Evolutionary conservation across 2,329 filamentous ascomycete genomes (phyloP).

Genomic region (Rhynchosporium agropyri): DNA sequence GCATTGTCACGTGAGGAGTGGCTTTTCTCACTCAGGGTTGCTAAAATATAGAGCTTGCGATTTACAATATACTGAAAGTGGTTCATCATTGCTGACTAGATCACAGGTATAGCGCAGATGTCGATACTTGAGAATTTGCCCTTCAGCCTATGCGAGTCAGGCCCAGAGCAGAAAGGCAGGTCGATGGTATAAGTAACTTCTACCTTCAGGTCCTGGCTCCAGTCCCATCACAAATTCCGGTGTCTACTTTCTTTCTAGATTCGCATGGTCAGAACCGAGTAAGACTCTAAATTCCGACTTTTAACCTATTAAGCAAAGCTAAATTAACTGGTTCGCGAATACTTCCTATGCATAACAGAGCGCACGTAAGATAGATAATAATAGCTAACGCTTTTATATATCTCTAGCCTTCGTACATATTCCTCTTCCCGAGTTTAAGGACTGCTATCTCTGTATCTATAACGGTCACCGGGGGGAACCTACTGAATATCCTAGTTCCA

Average conservation of each 20-base stretch:
- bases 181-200: constrained; percentile 92
- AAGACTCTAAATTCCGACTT: constrained; percentile 83
- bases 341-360: constrained; percentile 69
- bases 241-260: constrained; percentile 85
- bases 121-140: constrained; percentile 79
- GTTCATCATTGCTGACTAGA: constrained; percentile 40
- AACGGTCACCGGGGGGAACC: constrained; percentile 79
- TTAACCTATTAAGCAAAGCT: constrained; percentile 89
- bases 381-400: constrained; percentile 73
- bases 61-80: constrained; percentile 32
- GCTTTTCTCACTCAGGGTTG: constrained; percentile 31
- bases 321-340: constrained; percentile 89
- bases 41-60: constrained; percentile 33
- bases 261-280: constrained; percentile 85
- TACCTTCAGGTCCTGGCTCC: constrained; percentile 83
- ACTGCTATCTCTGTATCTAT: constrained; percentile 54
- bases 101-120: constrained; percentile 67
- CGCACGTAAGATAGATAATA: constrained; percentile 76
- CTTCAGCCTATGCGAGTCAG: constrained; percentile 79
- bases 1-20: constrained; percentile 45
- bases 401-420: constrained; percentile 97
- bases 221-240: constrained; percentile 76
- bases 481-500: constrained; percentile 87
- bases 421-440: constrained; percentile 82
- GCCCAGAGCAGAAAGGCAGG: constrained; percentile 62